phyloP scores from a whole-genome alignment of 1,139 yeast genomes.

The Geotrichum carabidarum region DNA sequence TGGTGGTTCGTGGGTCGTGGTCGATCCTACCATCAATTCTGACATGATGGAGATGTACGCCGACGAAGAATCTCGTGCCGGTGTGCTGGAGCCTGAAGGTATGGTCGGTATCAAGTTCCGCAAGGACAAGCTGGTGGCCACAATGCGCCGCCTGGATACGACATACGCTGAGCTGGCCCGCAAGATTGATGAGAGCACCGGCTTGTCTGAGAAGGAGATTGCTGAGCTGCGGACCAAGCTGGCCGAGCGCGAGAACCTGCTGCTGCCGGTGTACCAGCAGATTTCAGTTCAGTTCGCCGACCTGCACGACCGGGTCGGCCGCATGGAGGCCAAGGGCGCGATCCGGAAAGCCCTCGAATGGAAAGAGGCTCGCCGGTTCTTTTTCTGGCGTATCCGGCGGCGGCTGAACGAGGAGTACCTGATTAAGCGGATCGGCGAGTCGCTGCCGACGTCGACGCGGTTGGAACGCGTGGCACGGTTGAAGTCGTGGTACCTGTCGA shows the following conservation, averaged over 20 bases:
- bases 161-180: conserved; percentile 66
- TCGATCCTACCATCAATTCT: conserved; percentile 92
- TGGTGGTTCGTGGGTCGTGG: conserved; percentile 99
- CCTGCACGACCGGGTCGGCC: conserved; percentile 93
- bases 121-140: conserved; percentile 79
- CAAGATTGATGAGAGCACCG: conserved; percentile 45
- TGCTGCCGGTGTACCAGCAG: conserved; percentile 87
- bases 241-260: conserved; percentile 68
- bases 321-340: conserved; percentile 94
- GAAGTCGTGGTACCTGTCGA: conserved; percentile 72
- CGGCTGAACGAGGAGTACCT: conserved; percentile 90
- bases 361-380: conserved; percentile 85
- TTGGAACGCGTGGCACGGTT: conserved; percentile 81
- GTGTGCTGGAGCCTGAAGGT: conserved; percentile 98
- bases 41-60: conserved; percentile 99
- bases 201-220: conserved; percentile 60
- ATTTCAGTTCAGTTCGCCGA: conserved; percentile 95
- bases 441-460: conserved; percentile 57
- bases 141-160: conserved; percentile 85
- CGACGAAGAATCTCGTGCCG: conserved; percentile 90
- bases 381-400: conserved; percentile 98
- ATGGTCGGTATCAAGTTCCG: conserved; percentile 98
- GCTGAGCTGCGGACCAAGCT: conserved; percentile 60
- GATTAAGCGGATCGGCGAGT: conserved; percentile 66
- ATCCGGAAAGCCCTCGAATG: conserved; percentile 81